Conservation (phyloP, 2,329 filamentous ascomycete species). For the Pyricularia grisea region DNA sequence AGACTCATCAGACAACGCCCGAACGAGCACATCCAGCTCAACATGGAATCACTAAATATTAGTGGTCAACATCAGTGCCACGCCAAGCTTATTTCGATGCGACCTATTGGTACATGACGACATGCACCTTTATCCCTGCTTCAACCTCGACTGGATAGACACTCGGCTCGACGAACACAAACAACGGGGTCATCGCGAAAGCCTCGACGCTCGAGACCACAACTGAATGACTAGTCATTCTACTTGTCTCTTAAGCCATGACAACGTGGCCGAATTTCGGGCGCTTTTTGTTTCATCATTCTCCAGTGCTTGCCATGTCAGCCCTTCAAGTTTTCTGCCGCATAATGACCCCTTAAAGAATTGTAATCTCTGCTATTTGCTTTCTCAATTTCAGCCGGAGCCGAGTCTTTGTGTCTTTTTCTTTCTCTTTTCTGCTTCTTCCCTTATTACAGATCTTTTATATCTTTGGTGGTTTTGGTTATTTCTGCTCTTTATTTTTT, state of each 20-base stretch:
- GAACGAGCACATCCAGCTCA: constrained; percentile 3
- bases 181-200: background rate
- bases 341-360: background rate
- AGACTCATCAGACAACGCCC: constrained; percentile 3
- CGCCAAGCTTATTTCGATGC: background rate
- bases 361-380: background rate
- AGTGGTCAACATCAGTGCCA: background rate
- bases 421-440: background rate
- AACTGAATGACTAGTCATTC: background rate
- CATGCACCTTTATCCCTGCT: background rate
- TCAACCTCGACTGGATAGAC: background rate
- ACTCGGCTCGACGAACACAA: background rate
- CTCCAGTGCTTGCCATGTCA: background rate
- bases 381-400: background rate
- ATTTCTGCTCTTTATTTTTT: background rate
- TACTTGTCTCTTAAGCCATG: background rate
- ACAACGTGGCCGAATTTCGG: background rate
- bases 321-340: background rate
- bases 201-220: background rate
- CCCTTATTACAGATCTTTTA: background rate
- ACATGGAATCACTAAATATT: constrained; percentile 3
- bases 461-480: background rate
- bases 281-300: background rate
- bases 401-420: background rate
- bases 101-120: background rate